Percentiles rank a stretch among this genome's conserved stretches.
These are phyloP conservation scores for Malassezia pachydermatis DNA, from an alignment of 1,284 basidiomycete species.

Conservation along the genomic window DNA sequence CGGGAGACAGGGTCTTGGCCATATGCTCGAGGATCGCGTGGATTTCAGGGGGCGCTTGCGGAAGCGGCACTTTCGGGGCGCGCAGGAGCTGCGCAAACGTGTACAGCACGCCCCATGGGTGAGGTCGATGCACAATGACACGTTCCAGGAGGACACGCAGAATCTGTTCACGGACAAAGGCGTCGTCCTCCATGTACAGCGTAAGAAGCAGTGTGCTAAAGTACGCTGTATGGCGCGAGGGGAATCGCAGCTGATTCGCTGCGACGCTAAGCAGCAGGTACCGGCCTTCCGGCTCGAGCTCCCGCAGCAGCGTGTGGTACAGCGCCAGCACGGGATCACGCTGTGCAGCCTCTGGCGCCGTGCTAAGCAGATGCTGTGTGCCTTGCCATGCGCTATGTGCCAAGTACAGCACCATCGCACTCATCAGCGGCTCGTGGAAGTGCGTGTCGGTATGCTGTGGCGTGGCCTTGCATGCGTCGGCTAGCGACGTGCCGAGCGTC, in stretches of 20 bases:
- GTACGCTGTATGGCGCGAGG: slow-evolving; percentile 53
- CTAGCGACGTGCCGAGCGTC: no score
- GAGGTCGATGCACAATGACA: slow-evolving; percentile 82
- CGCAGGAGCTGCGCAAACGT: slow-evolving; percentile 80
- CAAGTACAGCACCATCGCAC: slow-evolving; percentile 87
- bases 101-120: slow-evolving; percentile 90
- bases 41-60: slow-evolving; percentile 40
- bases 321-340: slow-evolving; percentile 71
- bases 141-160: slow-evolving; percentile 83
- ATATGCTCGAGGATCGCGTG: slow-evolving; percentile 43
- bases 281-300: slow-evolving; percentile 89
- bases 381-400: slow-evolving; percentile 66
- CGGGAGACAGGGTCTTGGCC: slow-evolving; percentile 19
- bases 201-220: slow-evolving; percentile 78
- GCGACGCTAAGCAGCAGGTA: slow-evolving; percentile 82
- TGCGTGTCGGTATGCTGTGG: slow-evolving; percentile 51
- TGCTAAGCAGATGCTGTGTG: slow-evolving; percentile 56
- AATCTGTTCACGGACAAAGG: slow-evolving; percentile 76
- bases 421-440: slow-evolving; percentile 82
- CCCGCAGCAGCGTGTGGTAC: slow-evolving; percentile 61
- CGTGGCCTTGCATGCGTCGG: slow-evolving; percentile 5
- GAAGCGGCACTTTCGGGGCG: slow-evolving; percentile 26
- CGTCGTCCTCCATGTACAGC: slow-evolving; percentile 65
- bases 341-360: slow-evolving; percentile 57
- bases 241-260: slow-evolving; percentile 72